Evolutionary conservation across 2,329 filamentous ascomycete genomes (phyloP).

Genomic region (Mariannaea elegans): DNA sequence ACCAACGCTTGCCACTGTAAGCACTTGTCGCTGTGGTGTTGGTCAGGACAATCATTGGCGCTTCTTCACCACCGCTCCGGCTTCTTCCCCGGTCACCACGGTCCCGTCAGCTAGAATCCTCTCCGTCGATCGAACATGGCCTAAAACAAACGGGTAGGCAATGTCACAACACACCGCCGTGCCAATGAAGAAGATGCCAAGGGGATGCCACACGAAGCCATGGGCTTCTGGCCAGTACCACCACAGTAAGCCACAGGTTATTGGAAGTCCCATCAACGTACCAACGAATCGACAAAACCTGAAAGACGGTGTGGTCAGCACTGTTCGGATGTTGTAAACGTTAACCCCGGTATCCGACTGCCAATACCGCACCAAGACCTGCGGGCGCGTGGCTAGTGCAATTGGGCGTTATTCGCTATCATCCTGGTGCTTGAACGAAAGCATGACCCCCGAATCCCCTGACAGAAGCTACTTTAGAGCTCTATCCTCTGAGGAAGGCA

Average conservation of each 20-base stretch:
- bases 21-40: not conserved
- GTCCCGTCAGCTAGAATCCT: slow-evolving; percentile 49
- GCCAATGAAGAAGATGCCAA: slow-evolving; percentile 53
- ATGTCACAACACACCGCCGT: slow-evolving; percentile 53
- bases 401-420: not conserved
- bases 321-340: not conserved
- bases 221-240: slow-evolving; percentile 62
- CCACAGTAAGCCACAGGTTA: slow-evolving; percentile 53
- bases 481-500: slow-evolving; percentile 1
- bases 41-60: slow-evolving; percentile 16
- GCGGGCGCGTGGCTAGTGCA: slow-evolving; percentile 1
- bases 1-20: not conserved
- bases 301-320: slow-evolving; percentile 24
- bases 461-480: slow-evolving; percentile 23
- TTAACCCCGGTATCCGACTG: not conserved
- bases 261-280: slow-evolving; percentile 51
- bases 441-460: not conserved
- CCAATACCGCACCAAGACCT: not conserved
- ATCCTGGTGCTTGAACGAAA: not conserved
- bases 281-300: slow-evolving; percentile 57
- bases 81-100: slow-evolving; percentile 37
- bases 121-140: slow-evolving; percentile 50
- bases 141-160: slow-evolving; percentile 55
- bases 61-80: slow-evolving; percentile 30
- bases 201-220: slow-evolving; percentile 54